Evolutionary conservation across 768 basidiomycete genomes (phyloP).

Genomic region (Daedaleopsis nitida): DNA sequence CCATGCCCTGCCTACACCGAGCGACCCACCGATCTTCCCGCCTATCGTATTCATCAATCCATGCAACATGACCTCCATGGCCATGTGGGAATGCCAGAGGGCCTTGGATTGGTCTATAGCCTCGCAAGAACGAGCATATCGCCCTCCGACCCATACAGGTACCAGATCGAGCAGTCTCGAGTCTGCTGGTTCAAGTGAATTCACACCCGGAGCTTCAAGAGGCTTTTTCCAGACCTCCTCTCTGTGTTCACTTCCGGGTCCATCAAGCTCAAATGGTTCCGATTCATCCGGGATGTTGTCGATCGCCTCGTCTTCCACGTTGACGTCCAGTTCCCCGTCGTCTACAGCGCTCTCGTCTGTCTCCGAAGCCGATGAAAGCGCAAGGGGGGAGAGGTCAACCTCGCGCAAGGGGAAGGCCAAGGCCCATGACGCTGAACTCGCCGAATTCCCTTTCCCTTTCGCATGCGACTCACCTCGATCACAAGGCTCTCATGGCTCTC

Average conservation of each 20-base stretch:
- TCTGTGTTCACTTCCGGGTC: background rate
- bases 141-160: background rate
- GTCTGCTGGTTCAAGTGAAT: background rate
- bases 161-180: background rate
- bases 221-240: background rate
- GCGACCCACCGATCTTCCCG: constrained; percentile 30
- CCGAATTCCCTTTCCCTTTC: constrained; percentile 28
- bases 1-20: constrained; percentile 23
- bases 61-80: constrained; percentile 6
- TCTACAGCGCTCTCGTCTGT: constrained; percentile 10
- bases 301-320: constrained; percentile 12
- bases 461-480: constrained; percentile 3
- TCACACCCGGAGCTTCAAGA: background rate
- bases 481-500: constrained; percentile 6
- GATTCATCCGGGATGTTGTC: constrained; percentile 1
- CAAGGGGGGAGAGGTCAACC: background rate
- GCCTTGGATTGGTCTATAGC: constrained; percentile 3
- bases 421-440: constrained; percentile 4
- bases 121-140: background rate
- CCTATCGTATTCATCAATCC: constrained; percentile 29
- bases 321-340: constrained; percentile 1
- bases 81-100: constrained; percentile 30
- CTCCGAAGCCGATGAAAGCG: constrained; percentile 8
- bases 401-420: constrained; percentile 12
- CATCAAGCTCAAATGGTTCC: constrained; percentile 1